Base-by-base conservation (phyloP, 306 rosid species). In the Castanea mollissima region DNA sequence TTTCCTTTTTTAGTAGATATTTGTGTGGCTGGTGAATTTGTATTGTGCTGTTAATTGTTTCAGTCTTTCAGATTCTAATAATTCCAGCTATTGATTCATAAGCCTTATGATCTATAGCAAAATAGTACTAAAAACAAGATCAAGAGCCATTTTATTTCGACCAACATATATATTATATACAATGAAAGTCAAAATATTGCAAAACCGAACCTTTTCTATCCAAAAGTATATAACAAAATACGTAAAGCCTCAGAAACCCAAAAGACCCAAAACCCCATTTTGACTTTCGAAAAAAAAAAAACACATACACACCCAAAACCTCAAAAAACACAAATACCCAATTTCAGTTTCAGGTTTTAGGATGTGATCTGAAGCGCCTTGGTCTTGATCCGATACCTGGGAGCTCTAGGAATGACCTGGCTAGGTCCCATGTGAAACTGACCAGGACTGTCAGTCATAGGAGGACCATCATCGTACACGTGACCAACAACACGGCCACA, bases 381-480 rank as follows among this genome's bases (percentile, higher is more conserved):
- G 79, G 29, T 86, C 87, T 92, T 95, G 84, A 95, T 86, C 73
- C 99, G 80, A 31, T 87, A 95, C 14, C 96, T 75, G 12, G 97
- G 90, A 51, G 94, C 97, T 67, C 99, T 65, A 2, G 94, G 95
- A 59, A 95, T 89, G 18, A 91, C 98, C 85, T 95, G 99, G 79
- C 99, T 95, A 13, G 99, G 99, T 1, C 99, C 99, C 59, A 95
- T 78, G 71, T 91, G 92, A 58, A 81, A 89, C 79, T 95, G 98
- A 52, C 99, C 96, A 2, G 97, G 87, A 76, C 78, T 74, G 29
- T 87, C 63, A 13, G 83, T 91, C n/a, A 88, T 85, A 54, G 97
- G 98, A 41, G 92, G 87, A 31, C 99, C 99, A 31, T 95, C 99
- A 16, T 91, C 98, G 80, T 95, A 95, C 29, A 95, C 52, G 13